Conservation (phyloP, 2,329 filamentous ascomycete species). For the Aspergillus versicolor region DNA sequence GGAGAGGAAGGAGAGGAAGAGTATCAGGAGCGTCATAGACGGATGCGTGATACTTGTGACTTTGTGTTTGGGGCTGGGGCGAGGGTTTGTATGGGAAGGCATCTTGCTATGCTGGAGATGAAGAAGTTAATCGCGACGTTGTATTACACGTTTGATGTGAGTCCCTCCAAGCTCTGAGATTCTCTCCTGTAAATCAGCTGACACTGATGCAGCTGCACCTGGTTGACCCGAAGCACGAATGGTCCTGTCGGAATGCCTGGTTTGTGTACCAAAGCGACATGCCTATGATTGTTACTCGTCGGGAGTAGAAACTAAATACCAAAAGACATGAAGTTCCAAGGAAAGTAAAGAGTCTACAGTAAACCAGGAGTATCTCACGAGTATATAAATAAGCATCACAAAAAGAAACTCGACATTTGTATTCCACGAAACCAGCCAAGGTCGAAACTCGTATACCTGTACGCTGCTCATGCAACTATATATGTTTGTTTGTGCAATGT, state of each 20-base stretch:
- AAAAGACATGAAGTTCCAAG: neutral
- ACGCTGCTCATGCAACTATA: conserved; percentile 14
- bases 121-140: conserved; percentile 60
- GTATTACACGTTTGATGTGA: conserved; percentile 11
- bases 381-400: neutral
- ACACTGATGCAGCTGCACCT: conserved; percentile 4
- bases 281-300: conserved; percentile 10
- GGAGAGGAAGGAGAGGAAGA: conserved; percentile 27
- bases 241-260: conserved; percentile 10
- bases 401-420: conserved; percentile 2
- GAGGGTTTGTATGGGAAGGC: conserved; percentile 57
- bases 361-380: neutral
- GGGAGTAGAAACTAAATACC: neutral
- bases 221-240: conserved; percentile 9
- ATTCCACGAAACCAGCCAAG: neutral
- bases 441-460: neutral
- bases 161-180: neutral
- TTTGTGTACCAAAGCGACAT: conserved; percentile 13
- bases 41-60: conserved; percentile 40
- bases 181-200: too few relatives aligned
- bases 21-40: conserved; percentile 34
- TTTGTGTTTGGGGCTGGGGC: conserved; percentile 54
- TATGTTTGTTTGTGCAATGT: neutral
- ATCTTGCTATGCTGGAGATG: conserved; percentile 57
- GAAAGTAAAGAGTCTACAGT: neutral